A percentile compares a stretch with the other conserved stretches of the same genome.
These are phyloP conservation scores for Sarocladium kiliense DNA, from an alignment of 2,329 filamentous ascomycete species.

Conservation along the genomic window DNA sequence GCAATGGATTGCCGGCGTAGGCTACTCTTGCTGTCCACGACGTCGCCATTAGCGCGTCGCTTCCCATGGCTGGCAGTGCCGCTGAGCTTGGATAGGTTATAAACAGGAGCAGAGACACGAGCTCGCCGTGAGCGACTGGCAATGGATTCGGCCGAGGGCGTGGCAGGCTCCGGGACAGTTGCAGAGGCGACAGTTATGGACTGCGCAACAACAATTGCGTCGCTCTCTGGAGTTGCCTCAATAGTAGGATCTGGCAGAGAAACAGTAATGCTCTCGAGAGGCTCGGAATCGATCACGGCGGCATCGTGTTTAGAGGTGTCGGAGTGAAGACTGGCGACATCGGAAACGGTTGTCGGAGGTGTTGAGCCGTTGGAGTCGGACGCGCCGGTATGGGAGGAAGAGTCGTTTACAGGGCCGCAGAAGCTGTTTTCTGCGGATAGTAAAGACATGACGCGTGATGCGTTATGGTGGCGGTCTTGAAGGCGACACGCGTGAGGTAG, in stretches of 20 bases:
- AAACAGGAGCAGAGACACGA: slow-evolving; percentile 52
- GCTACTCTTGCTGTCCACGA: slow-evolving; percentile 34
- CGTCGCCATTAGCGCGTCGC: slow-evolving; percentile 47
- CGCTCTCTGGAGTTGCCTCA: slow-evolving; percentile 15
- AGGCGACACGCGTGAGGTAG: slow-evolving; percentile 8
- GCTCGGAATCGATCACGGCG: slow-evolving; percentile 25
- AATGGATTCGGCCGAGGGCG: slow-evolving; percentile 17
- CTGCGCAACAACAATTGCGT: slow-evolving; percentile 13
- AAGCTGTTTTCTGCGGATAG: slow-evolving; percentile 25
- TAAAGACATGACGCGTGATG: slow-evolving; percentile 10
- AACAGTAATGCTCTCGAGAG: slow-evolving; percentile 14
- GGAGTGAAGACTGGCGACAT: slow-evolving; percentile 53
- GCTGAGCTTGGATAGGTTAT: slow-evolving; percentile 60
- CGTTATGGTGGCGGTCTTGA: slow-evolving; percentile 14
- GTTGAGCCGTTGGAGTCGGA: slow-evolving; percentile 49
- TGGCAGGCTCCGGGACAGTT: slow-evolving; percentile 8
- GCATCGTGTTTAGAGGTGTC: slow-evolving; percentile 33
- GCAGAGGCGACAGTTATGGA: not conserved
- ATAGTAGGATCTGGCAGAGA: slow-evolving; percentile 22
- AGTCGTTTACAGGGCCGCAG: slow-evolving; percentile 26
- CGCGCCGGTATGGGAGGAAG: slow-evolving; percentile 45
- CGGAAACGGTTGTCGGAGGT: slow-evolving; percentile 61
- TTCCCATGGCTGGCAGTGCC: slow-evolving; percentile 58
- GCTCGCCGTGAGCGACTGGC: slow-evolving; percentile 49
- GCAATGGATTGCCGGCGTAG: slow-evolving; percentile 12